Evolutionary conservation across 108 stramenopile species (phyloP), one percentile per base, ranked within the genome.

Genomic region (Fragilariopsis cylindrus): DNA sequence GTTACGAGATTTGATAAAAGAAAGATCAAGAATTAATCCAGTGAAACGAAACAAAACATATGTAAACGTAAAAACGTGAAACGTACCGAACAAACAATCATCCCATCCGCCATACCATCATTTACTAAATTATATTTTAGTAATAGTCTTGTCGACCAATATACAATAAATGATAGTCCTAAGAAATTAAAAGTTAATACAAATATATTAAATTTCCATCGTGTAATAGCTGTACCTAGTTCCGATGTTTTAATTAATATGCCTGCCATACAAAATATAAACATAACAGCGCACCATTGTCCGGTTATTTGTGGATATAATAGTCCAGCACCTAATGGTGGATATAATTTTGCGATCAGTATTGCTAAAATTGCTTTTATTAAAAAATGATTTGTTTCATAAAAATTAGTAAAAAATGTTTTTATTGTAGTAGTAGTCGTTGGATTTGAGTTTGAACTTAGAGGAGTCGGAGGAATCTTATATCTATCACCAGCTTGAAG

Each of bases 141-240:
- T 71, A 93, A 80, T 39, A 82, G 55, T 4, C 82, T 65, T 15
- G 81, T 75, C 48, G 86, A 56, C 1, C 72, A 81, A 68, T 69
- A 93, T 8, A 86, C 84, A 8, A 85, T 46, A 7, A 62, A 65
- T 1, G 85, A 85, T 0, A 89, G 78, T 6, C 72, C 74, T 1
- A 76, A 82, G n/a, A 93, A 85, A 73, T 86, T 93, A 60, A 75
- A 91, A 0, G 77, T 7, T 52, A 91, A 87, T 5, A 93, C 84
- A 56, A 85, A 88, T 3, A 74, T 52, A 74, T 93, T 93, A 75
- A 93, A 93, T 4, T 46, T 48, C 5, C 84, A 58, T 65, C 82
- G 70, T 42, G 76, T 57, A 7, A 91, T 74, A 0, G 92, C 90
- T 21, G 84, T 89, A 7, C 67, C 11, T 45, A 93, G 72, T 80